Evolutionary conservation across 805 yeast genomes (phyloP).

Genomic region (Zygoascus tannicola): DNA sequence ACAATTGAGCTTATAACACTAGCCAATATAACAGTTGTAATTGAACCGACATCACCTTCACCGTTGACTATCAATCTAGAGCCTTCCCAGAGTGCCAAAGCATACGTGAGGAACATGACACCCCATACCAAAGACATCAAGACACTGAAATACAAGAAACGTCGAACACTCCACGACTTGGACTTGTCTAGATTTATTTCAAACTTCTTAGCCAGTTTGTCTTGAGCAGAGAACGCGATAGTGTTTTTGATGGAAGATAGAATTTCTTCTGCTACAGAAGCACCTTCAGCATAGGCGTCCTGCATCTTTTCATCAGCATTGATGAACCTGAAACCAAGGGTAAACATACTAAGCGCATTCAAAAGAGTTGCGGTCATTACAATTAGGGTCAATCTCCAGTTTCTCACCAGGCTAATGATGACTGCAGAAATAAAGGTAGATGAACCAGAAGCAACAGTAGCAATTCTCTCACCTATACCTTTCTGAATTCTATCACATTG

Average conservation of each 20-base stretch:
- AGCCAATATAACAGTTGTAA: conserved; percentile 31
- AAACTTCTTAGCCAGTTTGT: conserved; percentile 26
- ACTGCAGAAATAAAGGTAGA: conserved; percentile 33
- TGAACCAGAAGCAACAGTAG: conserved; percentile 30
- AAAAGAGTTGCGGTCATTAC: conserved; percentile 18
- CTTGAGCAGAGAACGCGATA: conserved; percentile 36
- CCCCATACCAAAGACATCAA: conserved; percentile 32
- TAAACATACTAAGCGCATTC: conserved; percentile 25
- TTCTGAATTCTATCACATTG: conserved; percentile 35
- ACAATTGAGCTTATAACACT: conserved; percentile 36
- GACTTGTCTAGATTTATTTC: conserved; percentile 24
- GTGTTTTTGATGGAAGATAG: conserved; percentile 34
- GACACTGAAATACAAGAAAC: conserved; percentile 24
- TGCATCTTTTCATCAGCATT: conserved; percentile 20
- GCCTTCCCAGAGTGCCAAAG: conserved; percentile 37
- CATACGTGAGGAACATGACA: conserved; percentile 30
- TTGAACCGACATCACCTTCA: conserved; percentile 25
- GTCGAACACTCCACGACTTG: conserved; percentile 19
- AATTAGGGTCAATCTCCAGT: conserved; percentile 30
- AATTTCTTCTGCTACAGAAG: conserved; percentile 35
- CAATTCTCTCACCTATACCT: conserved; percentile 35
- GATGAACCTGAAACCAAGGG: conserved; percentile 22
- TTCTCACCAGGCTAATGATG: conserved; percentile 28
- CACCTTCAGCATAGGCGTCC: conserved; percentile 25
- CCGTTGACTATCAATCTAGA: conserved; percentile 30